Conservation (phyloP, 371 early-diverging fungal species). For the Apophysomyces elegans region DNA sequence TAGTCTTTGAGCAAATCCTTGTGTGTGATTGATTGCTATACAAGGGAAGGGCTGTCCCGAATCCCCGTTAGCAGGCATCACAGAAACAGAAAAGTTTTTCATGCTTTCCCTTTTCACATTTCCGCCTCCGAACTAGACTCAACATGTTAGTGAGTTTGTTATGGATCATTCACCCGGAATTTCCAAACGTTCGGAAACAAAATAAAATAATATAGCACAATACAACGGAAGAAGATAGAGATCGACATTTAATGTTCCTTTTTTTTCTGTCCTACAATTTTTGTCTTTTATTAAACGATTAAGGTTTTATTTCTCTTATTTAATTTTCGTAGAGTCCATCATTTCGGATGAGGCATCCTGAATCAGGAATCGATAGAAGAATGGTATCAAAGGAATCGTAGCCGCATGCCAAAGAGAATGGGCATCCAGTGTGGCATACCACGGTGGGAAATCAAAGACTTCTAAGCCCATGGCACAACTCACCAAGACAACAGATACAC, state of each 20-base stretch:
- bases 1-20: background rate
- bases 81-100: no score
- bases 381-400: constrained; percentile 79
- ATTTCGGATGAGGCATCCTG: constrained; percentile 71
- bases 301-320: no score
- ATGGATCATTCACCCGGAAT: no score
- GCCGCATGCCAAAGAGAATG: constrained; percentile 96
- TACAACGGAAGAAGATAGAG: no score
- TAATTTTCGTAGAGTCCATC: background rate
- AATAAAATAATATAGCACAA: no score
- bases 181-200: no score
- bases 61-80: background rate
- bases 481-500: constrained; percentile 55
- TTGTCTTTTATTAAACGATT: background rate
- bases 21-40: constrained; percentile 4
- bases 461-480: constrained; percentile 87
- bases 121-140: no score
- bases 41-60: background rate
- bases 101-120: no score
- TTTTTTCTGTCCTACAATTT: no score
- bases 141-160: no score
- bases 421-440: constrained; percentile 82
- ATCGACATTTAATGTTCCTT: no score
- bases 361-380: constrained; percentile 84
- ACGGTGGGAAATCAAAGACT: constrained; percentile 92